Evolutionary conservation across 176 grass and related monocot species (phyloP), one percentile per base, ranked within the genome.

Genomic region (Miscanthus lutarioriparius): DNA sequence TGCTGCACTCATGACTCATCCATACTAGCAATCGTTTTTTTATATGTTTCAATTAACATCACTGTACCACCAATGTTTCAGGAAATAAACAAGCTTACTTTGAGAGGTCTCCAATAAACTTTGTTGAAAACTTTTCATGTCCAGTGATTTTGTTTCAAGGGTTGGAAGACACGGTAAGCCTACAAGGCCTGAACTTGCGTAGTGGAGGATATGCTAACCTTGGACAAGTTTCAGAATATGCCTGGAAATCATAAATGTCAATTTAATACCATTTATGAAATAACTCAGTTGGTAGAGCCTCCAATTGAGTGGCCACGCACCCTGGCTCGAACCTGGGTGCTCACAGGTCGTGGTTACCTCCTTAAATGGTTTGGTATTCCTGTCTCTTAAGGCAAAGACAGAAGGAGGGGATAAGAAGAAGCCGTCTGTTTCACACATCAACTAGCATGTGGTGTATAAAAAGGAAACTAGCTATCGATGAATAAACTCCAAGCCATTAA

Each of bases 61-160:
- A 49, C 37, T 80, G 16, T 70, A 37, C 43, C 35, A 58, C 36
- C 58, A 88, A 87, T 77, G 27, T 86, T 88, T 33, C 35, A 94
- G 92, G 92, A 43, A 81, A 62, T 71, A 75, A 85, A 65, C 84
- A 83, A 35, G 87, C 77, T 63, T 94, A 84, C 64, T 80, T 85
- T 67, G 87, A 91, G 72, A 89, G 82, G 53, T 87, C 92, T 10
- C 92, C 92, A 3, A 94, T 94, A 72, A 94, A 94, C 67, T 89
- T 75, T 71, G 89, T 94, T 33, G 64, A 91, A 51, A 94, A 85
- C 66, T 83, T 91, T 85, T 87, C 81, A 49, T 87, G 89, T 44
- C 92, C 92, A 20, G 71, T 94, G 64, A 94, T 94, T 89, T 76
- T 94, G 9, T 94, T 94, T 75, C 92, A 94, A 85, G 89, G 89